Evolutionary conservation across 371 early-diverging fungal genomes (phyloP).

Genomic region (Syncephalastrum sp.): DNA sequence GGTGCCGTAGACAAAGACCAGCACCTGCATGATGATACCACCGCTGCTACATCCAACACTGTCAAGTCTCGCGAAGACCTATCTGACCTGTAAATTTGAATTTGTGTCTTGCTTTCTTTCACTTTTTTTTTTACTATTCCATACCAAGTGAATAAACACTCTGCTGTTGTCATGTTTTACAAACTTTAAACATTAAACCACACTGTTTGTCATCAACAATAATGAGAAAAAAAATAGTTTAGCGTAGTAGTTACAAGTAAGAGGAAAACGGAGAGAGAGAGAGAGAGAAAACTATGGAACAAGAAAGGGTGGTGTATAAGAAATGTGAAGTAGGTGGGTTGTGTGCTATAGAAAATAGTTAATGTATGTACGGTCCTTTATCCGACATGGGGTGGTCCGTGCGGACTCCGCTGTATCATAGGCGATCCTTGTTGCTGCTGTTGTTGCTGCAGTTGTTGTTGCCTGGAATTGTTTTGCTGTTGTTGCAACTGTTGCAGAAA

Average conservation of each 20-base stretch:
- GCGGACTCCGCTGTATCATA: slow-evolving; percentile 8
- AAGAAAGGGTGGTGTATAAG: no score
- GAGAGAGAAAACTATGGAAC: neutral
- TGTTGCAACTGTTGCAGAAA: slow-evolving; percentile 18
- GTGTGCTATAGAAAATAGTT: no score
- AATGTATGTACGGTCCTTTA: neutral
- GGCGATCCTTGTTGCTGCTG: slow-evolving; percentile 5
- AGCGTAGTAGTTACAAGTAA: slow-evolving; percentile 3
- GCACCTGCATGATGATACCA: no score
- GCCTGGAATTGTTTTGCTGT: slow-evolving; percentile 5
- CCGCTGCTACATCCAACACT: neutral
- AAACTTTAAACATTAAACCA: no score
- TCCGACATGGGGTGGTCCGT: slow-evolving; percentile 8
- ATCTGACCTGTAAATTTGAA: slow-evolving; percentile 1
- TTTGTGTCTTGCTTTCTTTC: neutral
- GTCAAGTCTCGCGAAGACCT: neutral
- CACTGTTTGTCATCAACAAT: no score
- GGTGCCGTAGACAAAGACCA: neutral
- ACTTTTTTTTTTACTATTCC: no score
- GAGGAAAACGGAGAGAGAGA: neutral
- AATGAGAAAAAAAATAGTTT: slow-evolving; percentile 3
- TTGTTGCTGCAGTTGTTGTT: slow-evolving; percentile 1
- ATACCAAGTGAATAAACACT: no score
- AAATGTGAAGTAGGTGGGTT: no score
- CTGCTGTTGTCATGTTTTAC: no score